phyloP scores from a whole-genome alignment of 148 eudicot species.

The Spergularia bocconei region DNA sequence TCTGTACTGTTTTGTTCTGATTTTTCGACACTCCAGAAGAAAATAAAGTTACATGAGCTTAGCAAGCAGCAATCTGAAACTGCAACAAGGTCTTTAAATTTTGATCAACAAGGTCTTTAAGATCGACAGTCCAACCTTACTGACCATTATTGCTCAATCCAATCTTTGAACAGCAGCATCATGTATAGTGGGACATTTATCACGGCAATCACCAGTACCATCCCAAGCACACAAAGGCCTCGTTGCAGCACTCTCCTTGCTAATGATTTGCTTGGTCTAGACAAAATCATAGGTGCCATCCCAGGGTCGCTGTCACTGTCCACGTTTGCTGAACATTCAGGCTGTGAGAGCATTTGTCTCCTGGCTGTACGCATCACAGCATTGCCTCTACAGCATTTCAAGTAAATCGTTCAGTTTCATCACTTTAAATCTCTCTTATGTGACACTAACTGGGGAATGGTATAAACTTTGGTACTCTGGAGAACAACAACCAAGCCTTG shows the following conservation, averaged over 20 bases:
- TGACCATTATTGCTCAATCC: conserved; percentile 39
- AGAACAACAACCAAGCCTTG: too few species aligned
- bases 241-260: conserved; percentile 43
- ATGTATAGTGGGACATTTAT: conserved; percentile 78
- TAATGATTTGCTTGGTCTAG: conserved; percentile 46
- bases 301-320: conserved; percentile 31
- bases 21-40: too few species aligned
- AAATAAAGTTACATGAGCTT: too few species aligned
- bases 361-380: conserved; percentile 71
- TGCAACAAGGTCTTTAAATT: too few species aligned
- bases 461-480: too few species aligned
- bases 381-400: conserved; percentile 51
- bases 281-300: conserved; percentile 16
- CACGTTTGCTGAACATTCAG: conserved; percentile 37
- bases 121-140: too few species aligned
- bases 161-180: conserved; percentile 82
- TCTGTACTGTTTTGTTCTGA: too few species aligned
- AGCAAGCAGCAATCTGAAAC: too few species aligned
- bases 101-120: too few species aligned
- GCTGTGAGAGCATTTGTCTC: conserved; percentile 51
- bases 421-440: too few species aligned
- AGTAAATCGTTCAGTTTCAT: neutral
- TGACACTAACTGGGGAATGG: too few species aligned
- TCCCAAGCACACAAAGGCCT: conserved; percentile 44
- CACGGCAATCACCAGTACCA: conserved; percentile 55